Base-by-base conservation (phyloP, 306 rosid genomes). In the Senna siamea region DNA sequence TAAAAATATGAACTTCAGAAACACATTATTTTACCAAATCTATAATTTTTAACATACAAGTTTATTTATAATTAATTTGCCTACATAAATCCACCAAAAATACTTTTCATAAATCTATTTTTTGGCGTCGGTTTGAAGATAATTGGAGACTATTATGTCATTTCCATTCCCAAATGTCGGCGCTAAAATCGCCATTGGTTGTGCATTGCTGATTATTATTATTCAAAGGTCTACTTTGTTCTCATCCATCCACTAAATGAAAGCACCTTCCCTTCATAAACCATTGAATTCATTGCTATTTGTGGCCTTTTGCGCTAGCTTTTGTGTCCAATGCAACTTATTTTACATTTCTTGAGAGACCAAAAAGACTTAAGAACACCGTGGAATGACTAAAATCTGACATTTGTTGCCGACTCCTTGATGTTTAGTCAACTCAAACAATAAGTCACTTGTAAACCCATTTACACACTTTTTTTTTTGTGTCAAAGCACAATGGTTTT, bases 401-500 rank as follows among this genome's bases (percentile, higher is more conserved):
- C 72, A 41, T 48, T 20, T 55, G 73, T 22, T 64, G 53, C 69
- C 82, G 34, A 78, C 77, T 43, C 9, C 26, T 8, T 32, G 52
- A 14, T 71, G 66, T 43, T 37, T 60, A 53, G 72, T 78, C 82
- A 78, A 78, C 76, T 66, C 62, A 34, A 44, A 57, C 43, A 22
- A 17, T 10, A 19, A 70, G 65, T 70, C 50, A 61, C 5, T 11
- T 17, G 40, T 12, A 47, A 38, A 23, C 53, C 61, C 44, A 14
- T 50, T 62, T 6, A 22, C 30, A 52, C 10, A 14, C 51, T 53
- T 38, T 60, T 34, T 35, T 34, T 15, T n/a, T n/a, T n/a, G 17
- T 38, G 14, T n/a, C 48, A 66, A 75, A 75, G 10, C 76, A 61
- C 53, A 54, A 63, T 20, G 51, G 60, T 63, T 65, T 22, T 35